These are phyloP conservation scores for Karstenula rhodostoma DNA, from an alignment of 2,329 filamentous ascomycete species.

Conservation along the genomic window DNA sequence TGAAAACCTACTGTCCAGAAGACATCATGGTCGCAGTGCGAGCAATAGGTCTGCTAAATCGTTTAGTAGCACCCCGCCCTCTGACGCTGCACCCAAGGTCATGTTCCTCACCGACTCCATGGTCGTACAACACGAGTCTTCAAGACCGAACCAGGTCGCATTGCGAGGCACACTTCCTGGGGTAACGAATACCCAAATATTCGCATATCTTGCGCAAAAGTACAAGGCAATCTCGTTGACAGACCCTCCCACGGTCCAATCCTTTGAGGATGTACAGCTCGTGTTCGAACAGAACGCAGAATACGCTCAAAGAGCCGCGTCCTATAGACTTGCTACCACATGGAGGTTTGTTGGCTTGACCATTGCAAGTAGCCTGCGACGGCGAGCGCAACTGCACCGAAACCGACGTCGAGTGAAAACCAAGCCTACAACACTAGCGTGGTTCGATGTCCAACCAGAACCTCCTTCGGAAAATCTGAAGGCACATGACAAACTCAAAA, in stretches of 20 bases:
- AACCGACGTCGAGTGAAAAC: constrained; percentile 33
- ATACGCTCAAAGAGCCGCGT: constrained; percentile 59
- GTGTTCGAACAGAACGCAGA: constrained; percentile 63
- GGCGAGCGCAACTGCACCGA: constrained; percentile 46
- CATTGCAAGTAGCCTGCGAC: constrained; percentile 58
- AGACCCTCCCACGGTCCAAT: constrained; percentile 49
- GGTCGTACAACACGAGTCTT: constrained; percentile 50
- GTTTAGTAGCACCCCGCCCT: constrained; percentile 62
- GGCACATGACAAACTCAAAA: constrained; percentile 33
- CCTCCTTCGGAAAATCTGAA: constrained; percentile 25
- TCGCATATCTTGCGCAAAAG: constrained; percentile 55
- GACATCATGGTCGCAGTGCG: constrained; percentile 56
- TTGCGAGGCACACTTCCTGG: constrained; percentile 60
- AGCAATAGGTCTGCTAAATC: constrained; percentile 61
- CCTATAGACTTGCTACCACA: constrained; percentile 63
- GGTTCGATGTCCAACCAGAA: constrained; percentile 20
- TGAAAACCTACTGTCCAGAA: constrained; percentile 58
- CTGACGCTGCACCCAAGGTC: constrained; percentile 56
- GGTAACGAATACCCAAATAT: constrained; percentile 44
- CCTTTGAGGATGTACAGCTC: constrained; percentile 46
- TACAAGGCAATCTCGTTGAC: constrained; percentile 52
- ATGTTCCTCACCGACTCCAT: constrained; percentile 62
- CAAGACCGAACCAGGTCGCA: constrained; percentile 56
- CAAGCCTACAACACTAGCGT: constrained; percentile 23
- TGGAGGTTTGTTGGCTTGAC: constrained; percentile 65